These are phyloP conservation scores for Diplodia seriata DNA, from an alignment of 2,329 filamentous ascomycete genomes.

Conservation along the genomic window DNA sequence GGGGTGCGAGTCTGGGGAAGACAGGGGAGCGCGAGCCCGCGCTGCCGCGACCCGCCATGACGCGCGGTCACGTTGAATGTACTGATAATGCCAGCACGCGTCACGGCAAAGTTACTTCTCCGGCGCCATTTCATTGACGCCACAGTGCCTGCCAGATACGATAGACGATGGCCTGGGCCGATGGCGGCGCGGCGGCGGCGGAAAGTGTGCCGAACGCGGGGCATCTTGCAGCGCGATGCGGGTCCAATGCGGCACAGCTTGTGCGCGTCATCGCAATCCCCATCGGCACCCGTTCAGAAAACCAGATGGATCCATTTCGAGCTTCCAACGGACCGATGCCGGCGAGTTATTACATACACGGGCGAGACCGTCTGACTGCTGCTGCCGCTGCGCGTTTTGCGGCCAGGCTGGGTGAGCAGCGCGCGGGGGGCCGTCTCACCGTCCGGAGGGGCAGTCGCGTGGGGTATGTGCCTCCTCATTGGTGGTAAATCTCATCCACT, in stretches of 20 bases:
- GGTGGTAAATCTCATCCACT: conserved; percentile 25
- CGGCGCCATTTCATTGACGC: conserved; percentile 3
- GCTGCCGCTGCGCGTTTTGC: no score
- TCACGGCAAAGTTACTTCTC: neutral
- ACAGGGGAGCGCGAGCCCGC: conserved; percentile 2
- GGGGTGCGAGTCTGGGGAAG: conserved; percentile 26
- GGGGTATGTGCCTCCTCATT: conserved; percentile 18
- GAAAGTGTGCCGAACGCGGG: conserved; percentile 31
- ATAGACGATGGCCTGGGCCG: neutral
- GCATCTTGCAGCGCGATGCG: conserved; percentile 2
- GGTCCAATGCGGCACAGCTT: neutral
- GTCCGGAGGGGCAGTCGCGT: neutral
- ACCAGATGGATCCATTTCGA: neutral
- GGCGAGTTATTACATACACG: neutral
- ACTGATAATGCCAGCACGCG: neutral
- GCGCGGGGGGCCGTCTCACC: conserved; percentile 7
- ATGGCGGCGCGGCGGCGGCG: conserved; percentile 4
- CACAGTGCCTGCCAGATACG: neutral
- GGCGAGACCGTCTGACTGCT: neutral
- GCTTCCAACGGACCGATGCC: conserved; percentile 4
- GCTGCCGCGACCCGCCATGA: neutral
- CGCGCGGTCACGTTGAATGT: no score
- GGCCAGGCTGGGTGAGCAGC: neutral
- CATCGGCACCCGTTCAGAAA: neutral
- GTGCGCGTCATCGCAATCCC: neutral